Base-by-base conservation (phyloP, 805 yeast genomes). In the Zygotorulaspora chibaensis region DNA sequence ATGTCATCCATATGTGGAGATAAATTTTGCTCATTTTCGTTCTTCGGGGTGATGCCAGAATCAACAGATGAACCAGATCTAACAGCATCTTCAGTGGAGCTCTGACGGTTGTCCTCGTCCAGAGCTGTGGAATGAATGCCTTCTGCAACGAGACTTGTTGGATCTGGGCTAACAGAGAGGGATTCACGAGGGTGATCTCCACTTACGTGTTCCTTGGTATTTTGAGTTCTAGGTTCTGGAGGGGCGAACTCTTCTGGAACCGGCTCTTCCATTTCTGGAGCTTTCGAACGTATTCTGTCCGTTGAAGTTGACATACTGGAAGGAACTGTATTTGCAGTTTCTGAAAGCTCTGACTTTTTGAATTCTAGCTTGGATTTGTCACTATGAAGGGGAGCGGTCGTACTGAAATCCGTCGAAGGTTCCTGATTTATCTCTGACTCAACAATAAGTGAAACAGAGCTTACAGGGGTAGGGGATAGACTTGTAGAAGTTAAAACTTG, bases 171-270 rank as follows among this genome's bases (percentile, higher is more conserved):
- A 13, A 12, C 8, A 29, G 33, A 29, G n/a, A 5, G 5, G 4
- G 33, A 4, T 12, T 12, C 15, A 13, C 15, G 8, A 29, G n/a
- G 4, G n/a, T 29, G 33, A 29, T 12, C 33, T 8, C 15, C 33
- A 3, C 9, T 8, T 5, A 8, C 3, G 8, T 29, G 33, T 13
- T 29, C 15, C 15, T 12, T 13, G 15, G 33, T 29, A 12, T 29
- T 12, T 18, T 34, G 26, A 12, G 37, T 29, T 18, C 46, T 48
- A 34, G 51, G 44, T 31, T 48, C 46, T 15, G 44, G 30, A 30
- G 48, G 34, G 13, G 31, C 40, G 17, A 27, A 35, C 18, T 42
- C 47, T 16, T 33, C 43, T 17, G 51, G 51, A 15, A 42, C 23
- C 16, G 34, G 29, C 20, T 26, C 42, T 39, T 35, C 34, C 8